phyloP scores from a whole-genome alignment of 1,284 basidiomycete species.

The Anthracocystis walkeri region DNA sequence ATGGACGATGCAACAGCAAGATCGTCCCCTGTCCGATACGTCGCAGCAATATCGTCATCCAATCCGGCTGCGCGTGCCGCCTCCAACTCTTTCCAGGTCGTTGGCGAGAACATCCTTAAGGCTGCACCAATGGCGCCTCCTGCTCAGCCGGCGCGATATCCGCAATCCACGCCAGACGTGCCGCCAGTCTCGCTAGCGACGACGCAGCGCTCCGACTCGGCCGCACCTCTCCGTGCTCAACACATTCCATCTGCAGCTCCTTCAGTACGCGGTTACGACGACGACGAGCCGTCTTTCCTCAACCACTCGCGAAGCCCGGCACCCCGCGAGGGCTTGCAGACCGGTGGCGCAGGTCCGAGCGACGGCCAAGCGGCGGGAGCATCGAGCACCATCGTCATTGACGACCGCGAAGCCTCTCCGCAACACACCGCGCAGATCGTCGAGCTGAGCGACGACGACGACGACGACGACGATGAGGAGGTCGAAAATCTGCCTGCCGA shows the following conservation, averaged over 20 bases:
- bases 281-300: background rate
- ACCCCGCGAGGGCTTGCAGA: no score
- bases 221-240: background rate
- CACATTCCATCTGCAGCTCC: background rate
- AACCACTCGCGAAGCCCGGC: no score
- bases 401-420: background rate
- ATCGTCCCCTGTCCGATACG: background rate
- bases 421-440: background rate
- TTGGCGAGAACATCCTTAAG: constrained; percentile 25
- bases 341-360: no score
- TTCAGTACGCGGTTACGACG: background rate
- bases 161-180: no score
- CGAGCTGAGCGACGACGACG: constrained; percentile 13
- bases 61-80: constrained; percentile 1
- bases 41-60: background rate
- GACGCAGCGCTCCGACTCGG: constrained; percentile 1
- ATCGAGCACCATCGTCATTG: background rate
- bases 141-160: no score
- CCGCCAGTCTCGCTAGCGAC: no score
- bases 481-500: constrained; percentile 30
- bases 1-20: background rate
- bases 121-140: background rate
- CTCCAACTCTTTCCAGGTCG: constrained; percentile 37
- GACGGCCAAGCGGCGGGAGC: no score
- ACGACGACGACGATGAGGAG: constrained; percentile 17